Evolutionary conservation across 306 rosid species (phyloP).

Genomic region (Mimosa bimucronata): DNA sequence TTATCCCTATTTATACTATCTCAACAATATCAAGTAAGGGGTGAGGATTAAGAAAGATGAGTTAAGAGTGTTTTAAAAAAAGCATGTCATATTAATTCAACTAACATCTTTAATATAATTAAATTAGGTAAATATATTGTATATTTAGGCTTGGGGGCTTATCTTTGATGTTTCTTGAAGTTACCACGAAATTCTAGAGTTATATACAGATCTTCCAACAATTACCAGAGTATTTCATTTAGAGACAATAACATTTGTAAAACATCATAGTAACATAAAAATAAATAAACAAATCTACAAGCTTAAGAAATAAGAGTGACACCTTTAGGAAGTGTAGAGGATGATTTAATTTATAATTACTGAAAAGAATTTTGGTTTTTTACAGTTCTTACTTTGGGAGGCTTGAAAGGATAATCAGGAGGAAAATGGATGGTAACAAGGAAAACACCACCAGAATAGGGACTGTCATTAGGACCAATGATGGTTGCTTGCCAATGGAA

Average conservation of each 20-base stretch:
- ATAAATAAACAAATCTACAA: no score
- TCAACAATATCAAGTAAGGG: no score
- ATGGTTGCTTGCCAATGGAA: slow-evolving; percentile 99
- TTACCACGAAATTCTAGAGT: not conserved
- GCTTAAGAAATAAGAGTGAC: not conserved
- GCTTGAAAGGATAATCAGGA: slow-evolving; percentile 98
- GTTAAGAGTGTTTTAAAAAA: no score
- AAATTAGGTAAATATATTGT: no score
- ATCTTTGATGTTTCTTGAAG: not conserved
- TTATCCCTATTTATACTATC: no score
- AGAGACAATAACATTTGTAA: not conserved
- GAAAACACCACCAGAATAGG: slow-evolving; percentile 93
- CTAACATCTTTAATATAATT: no score
- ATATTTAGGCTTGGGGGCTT: no score
- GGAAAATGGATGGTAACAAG: slow-evolving; percentile 88
- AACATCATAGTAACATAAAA: not conserved
- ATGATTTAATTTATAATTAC: not conserved
- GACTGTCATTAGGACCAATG: slow-evolving; percentile 95
- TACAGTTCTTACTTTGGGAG: slow-evolving; percentile 62
- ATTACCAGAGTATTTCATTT: not conserved
- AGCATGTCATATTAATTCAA: no score
- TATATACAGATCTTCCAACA: not conserved
- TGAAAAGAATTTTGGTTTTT: not conserved
- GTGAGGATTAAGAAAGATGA: no score
- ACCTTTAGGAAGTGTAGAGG: not conserved